Evolutionary conservation across 768 basidiomycete genomes (phyloP).

Genomic region (Leccinum obscurum): DNA sequence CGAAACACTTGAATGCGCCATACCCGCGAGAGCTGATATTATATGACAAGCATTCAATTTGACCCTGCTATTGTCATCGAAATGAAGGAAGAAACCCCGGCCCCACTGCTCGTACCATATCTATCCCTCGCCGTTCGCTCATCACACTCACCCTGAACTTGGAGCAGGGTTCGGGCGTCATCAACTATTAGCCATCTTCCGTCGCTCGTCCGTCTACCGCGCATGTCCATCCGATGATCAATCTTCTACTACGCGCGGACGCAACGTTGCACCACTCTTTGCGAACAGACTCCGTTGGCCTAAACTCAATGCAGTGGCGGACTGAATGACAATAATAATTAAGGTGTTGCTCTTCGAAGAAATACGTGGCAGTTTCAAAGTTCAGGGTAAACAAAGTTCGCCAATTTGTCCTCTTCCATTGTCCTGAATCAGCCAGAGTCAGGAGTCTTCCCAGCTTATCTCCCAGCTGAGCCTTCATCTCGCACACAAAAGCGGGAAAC

Average conservation of each 20-base stretch:
- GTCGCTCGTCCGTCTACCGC: conserved; percentile 14
- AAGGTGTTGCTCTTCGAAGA: conserved; percentile 2
- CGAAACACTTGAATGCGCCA: background rate
- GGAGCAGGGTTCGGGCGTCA: conserved; percentile 5
- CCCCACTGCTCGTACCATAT: conserved; percentile 8
- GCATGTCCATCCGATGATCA: conserved; percentile 25
- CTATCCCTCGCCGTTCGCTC: conserved; percentile 10
- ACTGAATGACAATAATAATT: background rate
- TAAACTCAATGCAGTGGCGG: conserved; percentile 2
- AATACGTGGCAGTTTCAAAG: conserved; percentile 9
- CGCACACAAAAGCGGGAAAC: conserved; percentile 9
- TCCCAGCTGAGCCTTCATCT: conserved; percentile 18
- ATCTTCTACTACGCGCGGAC: conserved; percentile 25
- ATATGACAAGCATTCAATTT: conserved; percentile 1
- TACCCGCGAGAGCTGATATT: conserved; percentile 6
- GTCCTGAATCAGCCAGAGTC: background rate
- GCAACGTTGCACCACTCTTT: conserved; percentile 25
- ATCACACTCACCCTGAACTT: conserved; percentile 19
- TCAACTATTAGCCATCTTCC: conserved; percentile 10
- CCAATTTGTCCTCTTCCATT: conserved; percentile 16
- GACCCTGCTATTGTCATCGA: conserved; percentile 2
- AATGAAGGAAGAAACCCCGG: conserved; percentile 21
- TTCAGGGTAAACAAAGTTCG: conserved; percentile 16
- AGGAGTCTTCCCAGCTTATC: conserved; percentile 28
- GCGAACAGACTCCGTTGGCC: conserved; percentile 12